Evolutionary conservation across 768 basidiomycete species (phyloP), one percentile per base, ranked within the genome.

Genomic region (Boletales sp.): DNA sequence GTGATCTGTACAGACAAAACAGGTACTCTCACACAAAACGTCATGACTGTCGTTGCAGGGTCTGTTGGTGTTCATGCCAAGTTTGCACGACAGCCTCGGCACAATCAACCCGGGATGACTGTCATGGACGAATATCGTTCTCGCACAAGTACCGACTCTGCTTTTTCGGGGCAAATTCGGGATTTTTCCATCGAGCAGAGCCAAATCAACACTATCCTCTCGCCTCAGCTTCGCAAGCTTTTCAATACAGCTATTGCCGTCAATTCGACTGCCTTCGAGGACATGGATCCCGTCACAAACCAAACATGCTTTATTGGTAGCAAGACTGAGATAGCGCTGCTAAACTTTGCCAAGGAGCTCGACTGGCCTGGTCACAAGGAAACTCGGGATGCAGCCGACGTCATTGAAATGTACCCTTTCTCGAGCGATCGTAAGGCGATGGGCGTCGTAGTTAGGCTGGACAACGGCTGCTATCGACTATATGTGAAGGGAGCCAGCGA

Each of bases 1-100:
- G 94, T 97, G 51, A 82, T 97, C 4, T 94, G 92, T 70, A 94
- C 93, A 13, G 93, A 94, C 76, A 94, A 95, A 73, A 95, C 94
- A 2, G 95, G 95, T 34, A 97, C 95, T 9, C 84, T 99, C 19
- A 99, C 96, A 0, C 87, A 91, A 64, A 98, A 98, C 71, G 73
- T 73, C 57, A 99, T 99, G 96, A 83, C 87, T 10, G 90, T 98
- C 56, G 96, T 99, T 44, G 94, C 95, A 18, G 94, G 94, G 35
- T 94, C 93, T 11, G 74, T 98, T 44, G 96, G 96, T 21, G 82
- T 98, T 44, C 86, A 94, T 60, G 91, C 86, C 62, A 98, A 98
- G 70, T 97, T 97, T 57, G 95, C 94, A 13, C 82, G 82, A 18
- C 74, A 77, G 10, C 80, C 96, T 25, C 75, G 82, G 51, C 82